Percentiles rank a stretch among this genome's conserved stretches.
These are phyloP conservation scores for Chaetomiaceae sp. DNA, from an alignment of 2,329 filamentous ascomycete species.

Conservation along the genomic window DNA sequence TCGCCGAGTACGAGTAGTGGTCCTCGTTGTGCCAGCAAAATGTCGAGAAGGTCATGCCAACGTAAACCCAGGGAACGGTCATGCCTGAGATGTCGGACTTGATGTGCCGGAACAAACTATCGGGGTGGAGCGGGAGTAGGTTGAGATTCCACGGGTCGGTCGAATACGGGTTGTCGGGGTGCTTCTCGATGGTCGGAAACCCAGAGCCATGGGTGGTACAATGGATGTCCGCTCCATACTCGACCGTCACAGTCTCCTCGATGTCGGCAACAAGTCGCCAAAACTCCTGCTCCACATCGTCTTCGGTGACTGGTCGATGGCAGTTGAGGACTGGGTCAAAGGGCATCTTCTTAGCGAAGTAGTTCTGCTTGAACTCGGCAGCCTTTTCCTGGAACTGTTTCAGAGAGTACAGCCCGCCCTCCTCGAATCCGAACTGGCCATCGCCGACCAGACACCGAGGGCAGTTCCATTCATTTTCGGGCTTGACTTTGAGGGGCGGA, in stretches of 20 bases:
- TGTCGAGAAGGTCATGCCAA: conserved; percentile 98
- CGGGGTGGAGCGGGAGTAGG: conserved; percentile 80
- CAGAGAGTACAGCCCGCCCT: conserved; percentile 91
- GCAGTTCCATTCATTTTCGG: conserved; percentile 92
- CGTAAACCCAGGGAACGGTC: conserved; percentile 98
- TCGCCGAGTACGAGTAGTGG: conserved; percentile 95
- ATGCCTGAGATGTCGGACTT: conserved; percentile 98
- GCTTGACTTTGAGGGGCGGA: conserved; percentile 70
- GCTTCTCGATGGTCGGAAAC: conserved; percentile 88
- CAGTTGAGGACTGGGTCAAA: conserved; percentile 80
- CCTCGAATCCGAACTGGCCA: conserved; percentile 94
- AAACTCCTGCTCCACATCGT: conserved; percentile 94
- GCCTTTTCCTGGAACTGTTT: conserved; percentile 96
- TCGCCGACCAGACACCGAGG: conserved; percentile 92
- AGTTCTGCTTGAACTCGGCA: conserved; percentile 87
- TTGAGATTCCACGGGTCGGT: conserved; percentile 96
- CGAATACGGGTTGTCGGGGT: conserved; percentile 81
- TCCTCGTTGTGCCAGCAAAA: conserved; percentile 99
- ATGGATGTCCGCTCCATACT: conserved; percentile 97
- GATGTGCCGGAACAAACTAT: conserved; percentile 93
- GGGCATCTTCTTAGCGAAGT: conserved; percentile 87
- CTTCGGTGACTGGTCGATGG: conserved; percentile 77
- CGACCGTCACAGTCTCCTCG: conserved; percentile 93
- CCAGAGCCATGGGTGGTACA: conserved; percentile 96
- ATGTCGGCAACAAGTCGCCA: conserved; percentile 92